These are phyloP conservation scores for Cucumis cinereus DNA, from an alignment of 306 rosid genomes.

Conservation along the genomic window DNA sequence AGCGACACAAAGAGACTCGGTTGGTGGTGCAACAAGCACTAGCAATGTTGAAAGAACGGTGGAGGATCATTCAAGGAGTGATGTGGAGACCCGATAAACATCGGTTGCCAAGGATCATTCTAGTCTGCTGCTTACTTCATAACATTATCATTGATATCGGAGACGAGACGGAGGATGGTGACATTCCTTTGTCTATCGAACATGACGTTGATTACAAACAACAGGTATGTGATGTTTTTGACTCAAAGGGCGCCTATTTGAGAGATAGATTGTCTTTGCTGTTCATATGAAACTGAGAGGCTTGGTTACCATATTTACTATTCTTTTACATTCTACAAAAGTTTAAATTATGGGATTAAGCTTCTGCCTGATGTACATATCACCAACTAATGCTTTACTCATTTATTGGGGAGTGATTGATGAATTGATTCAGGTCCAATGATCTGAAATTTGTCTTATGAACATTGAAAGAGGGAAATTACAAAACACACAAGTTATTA, in stretches of 20 bases:
- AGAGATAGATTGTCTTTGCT: conserved; percentile 53
- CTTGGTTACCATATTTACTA: not conserved
- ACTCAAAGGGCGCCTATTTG: conserved; percentile 40
- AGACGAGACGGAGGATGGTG: conserved; percentile 37
- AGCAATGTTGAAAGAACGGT: conserved; percentile 61
- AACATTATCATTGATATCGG: conserved; percentile 69
- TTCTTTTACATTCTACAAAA: not conserved
- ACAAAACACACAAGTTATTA: no score
- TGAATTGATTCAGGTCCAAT: no score
- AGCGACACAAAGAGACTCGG: conserved; percentile 42
- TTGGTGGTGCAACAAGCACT: conserved; percentile 64
- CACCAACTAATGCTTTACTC: no score
- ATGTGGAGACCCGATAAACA: conserved; percentile 98
- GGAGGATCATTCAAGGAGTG: conserved; percentile 82
- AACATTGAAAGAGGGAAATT: no score
- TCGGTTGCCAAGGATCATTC: conserved; percentile 73
- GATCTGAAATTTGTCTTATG: no score
- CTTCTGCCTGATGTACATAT: no score
- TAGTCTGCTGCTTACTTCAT: conserved; percentile 86
- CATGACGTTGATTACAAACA: conserved; percentile 66
- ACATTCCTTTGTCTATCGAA: conserved; percentile 33
- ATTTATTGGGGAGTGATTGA: no score
- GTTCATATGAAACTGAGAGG: conserved; percentile 25
- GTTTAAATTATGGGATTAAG: not conserved
- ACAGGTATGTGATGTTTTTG: conserved; percentile 45